A percentile compares a stretch with the other conserved stretches of the same genome.
Evolutionary conservation across 495 filamentous ascomycete species (phyloP).

Genomic region (Aspergillus nanangensis): DNA sequence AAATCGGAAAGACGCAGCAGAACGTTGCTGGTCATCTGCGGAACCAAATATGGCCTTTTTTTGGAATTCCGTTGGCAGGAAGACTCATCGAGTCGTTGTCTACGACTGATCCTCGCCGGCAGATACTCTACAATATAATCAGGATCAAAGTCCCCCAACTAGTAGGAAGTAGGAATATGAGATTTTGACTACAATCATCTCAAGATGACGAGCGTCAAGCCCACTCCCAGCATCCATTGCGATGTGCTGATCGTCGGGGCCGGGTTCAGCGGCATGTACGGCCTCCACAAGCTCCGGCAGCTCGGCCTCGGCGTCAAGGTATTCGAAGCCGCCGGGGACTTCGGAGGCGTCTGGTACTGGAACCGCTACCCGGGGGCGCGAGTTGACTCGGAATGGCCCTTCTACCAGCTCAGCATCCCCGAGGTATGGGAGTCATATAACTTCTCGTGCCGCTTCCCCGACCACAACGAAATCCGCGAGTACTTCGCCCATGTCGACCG

Average conservation of each 20-base stretch:
- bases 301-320: constrained; percentile 28
- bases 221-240: too few species aligned
- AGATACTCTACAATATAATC: too few species aligned
- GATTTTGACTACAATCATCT: too few species aligned
- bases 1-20: too few species aligned
- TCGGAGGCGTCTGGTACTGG: constrained; percentile 51
- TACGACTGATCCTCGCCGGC: too few species aligned
- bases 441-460: constrained; percentile 49
- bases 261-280: constrained; percentile 28
- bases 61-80: too few species aligned
- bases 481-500: constrained; percentile 56
- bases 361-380: constrained; percentile 48
- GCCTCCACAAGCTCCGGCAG: constrained; percentile 31
- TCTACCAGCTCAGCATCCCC: constrained; percentile 47
- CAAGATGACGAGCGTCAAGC: too few species aligned
- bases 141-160: too few species aligned
- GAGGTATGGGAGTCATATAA: constrained; percentile 49
- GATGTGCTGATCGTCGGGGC: constrained; percentile 21
- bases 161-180: too few species aligned
- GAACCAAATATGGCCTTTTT: too few species aligned
- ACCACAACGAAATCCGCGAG: constrained; percentile 38
- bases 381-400: constrained; percentile 47
- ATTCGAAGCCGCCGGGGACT: constrained; percentile 39
- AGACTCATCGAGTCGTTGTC: too few species aligned
- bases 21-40: too few species aligned